Evolutionary conservation across 2,329 filamentous ascomycete species (phyloP).

Genomic region (Aschersonia sp.): DNA sequence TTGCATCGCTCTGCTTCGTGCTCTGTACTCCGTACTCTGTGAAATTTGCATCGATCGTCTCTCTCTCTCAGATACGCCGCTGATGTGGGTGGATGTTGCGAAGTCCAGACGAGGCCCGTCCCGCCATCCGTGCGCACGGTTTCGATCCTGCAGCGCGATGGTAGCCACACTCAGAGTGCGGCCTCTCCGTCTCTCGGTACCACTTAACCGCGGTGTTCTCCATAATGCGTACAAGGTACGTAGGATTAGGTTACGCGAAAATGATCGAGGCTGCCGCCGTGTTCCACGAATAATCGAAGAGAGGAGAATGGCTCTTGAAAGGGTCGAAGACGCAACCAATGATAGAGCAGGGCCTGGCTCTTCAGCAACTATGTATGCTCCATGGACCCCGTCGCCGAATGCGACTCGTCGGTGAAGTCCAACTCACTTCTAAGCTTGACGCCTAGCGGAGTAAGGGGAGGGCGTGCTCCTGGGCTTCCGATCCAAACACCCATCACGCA

Average conservation of each 20-base stretch:
- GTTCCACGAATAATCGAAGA: too few relatives aligned
- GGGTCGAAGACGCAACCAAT: too few relatives aligned
- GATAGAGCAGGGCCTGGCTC: too few relatives aligned
- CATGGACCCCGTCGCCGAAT: neutral
- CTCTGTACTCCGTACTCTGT: too few relatives aligned
- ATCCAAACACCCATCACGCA: too few relatives aligned
- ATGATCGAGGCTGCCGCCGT: too few relatives aligned
- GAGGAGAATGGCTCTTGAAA: too few relatives aligned
- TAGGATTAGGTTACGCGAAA: too few relatives aligned
- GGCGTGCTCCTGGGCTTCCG: too few relatives aligned
- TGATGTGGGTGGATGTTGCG: neutral
- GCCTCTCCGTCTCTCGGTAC: too few relatives aligned
- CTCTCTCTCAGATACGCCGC: neutral
- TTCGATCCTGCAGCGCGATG: neutral
- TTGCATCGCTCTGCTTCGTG: neutral
- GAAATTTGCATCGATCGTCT: neutral
- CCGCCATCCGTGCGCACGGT: neutral
- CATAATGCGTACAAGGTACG: too few relatives aligned
- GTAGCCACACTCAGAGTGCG: neutral
- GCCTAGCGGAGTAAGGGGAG: neutral
- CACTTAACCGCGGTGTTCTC: too few relatives aligned
- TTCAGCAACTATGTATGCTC: neutral
- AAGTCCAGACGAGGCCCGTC: neutral
- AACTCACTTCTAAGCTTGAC: neutral
- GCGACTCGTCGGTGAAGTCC: neutral